phyloP scores from a whole-genome alignment of 371 early-diverging fungal species.

The Mortierella sp. region DNA sequence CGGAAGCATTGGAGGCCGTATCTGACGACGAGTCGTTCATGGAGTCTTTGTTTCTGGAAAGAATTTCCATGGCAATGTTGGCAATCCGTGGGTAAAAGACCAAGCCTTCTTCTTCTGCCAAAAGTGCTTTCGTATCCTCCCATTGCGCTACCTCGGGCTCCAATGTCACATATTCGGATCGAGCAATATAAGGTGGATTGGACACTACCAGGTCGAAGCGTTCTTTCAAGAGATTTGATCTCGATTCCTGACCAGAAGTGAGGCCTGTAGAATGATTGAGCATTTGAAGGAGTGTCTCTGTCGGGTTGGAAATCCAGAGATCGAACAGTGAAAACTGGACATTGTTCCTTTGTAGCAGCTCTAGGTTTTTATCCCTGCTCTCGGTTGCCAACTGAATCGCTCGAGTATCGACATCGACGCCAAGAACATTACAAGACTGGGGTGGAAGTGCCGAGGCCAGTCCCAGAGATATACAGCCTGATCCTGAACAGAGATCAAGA shows the following conservation, averaged over 20 bases:
- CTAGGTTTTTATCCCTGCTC: constrained; percentile 37
- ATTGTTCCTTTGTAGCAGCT: constrained; percentile 32
- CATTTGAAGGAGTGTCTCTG: neutral
- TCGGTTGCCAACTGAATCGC: constrained; percentile 56
- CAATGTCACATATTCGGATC: constrained; percentile 70
- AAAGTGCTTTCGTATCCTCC: constrained; percentile 88
- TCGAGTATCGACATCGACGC: constrained; percentile 60
- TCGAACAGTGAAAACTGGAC: constrained; percentile 61
- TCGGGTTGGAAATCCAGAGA: constrained; percentile 44
- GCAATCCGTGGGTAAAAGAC: constrained; percentile 72
- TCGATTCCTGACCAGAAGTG: too few species aligned
- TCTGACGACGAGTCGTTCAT: constrained; percentile 8
- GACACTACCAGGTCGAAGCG: constrained; percentile 74
- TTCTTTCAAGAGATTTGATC: too few species aligned
- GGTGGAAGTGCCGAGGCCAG: constrained; percentile 72
- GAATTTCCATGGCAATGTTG: constrained; percentile 48
- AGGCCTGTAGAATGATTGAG: too few species aligned
- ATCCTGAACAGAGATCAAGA: constrained; percentile 90
- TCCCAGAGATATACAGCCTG: constrained; percentile 88
- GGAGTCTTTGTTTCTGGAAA: constrained; percentile 1
- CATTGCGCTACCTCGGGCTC: constrained; percentile 81
- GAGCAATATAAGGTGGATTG: constrained; percentile 94
- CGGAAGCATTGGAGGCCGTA: neutral
- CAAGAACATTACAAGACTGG: constrained; percentile 42
- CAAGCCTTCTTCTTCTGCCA: constrained; percentile 77